Percentiles rank a stretch among this genome's conserved stretches.
Evolutionary conservation across 306 rosid species (phyloP).

Genomic region (Calophaca sinica): DNA sequence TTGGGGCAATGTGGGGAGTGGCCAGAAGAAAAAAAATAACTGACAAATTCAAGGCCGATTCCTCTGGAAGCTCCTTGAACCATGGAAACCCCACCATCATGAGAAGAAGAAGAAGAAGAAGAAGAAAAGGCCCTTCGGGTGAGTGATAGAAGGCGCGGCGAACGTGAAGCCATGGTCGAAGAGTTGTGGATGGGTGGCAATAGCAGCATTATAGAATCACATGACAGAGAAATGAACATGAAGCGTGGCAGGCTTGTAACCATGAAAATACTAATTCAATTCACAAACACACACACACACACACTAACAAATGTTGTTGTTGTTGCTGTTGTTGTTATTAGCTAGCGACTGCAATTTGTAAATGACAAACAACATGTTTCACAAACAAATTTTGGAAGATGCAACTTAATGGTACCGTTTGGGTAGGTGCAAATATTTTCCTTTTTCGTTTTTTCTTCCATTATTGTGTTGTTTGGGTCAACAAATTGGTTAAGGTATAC

Average conservation of each 20-base stretch:
- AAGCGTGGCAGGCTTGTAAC: constrained; percentile 42
- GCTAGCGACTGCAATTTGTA: neutral
- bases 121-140: constrained; percentile 50
- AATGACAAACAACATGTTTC: neutral
- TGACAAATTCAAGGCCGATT: constrained; percentile 66
- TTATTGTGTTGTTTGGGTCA: too few relatives aligned
- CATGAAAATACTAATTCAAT: constrained; percentile 1
- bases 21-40: neutral
- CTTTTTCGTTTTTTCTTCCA: neutral
- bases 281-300: neutral
- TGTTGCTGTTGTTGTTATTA: too few relatives aligned
- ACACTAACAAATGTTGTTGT: neutral
- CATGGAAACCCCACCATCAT: constrained; percentile 53
- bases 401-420: neutral
- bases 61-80: constrained; percentile 75
- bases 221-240: constrained; percentile 4
- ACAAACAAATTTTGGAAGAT: constrained; percentile 13
- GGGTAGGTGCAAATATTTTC: neutral
- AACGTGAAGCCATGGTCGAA: constrained; percentile 47
- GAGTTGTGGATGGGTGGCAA: constrained; percentile 16
- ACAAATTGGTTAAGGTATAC: too few relatives aligned
- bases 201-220: neutral
- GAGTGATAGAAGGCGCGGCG: constrained; percentile 33
- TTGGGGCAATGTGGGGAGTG: constrained; percentile 22
- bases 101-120: constrained; percentile 43